These are phyloP conservation scores for Macrolepiota fuliginosa DNA, from an alignment of 768 basidiomycete species.

Conservation along the genomic window DNA sequence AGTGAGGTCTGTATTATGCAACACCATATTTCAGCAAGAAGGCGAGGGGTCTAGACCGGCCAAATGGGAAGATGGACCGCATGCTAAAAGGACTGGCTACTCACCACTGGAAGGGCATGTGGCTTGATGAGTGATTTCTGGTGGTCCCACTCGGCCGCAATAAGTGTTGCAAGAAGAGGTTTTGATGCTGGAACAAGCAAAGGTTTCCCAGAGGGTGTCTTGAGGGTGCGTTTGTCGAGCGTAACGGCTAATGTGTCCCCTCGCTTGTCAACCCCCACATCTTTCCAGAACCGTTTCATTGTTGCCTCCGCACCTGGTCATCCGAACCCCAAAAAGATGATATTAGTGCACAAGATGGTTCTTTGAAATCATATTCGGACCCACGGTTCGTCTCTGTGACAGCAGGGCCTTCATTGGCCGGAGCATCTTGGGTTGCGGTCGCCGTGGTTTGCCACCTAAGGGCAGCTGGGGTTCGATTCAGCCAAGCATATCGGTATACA, in stretches of 20 bases:
- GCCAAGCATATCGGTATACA: neutral
- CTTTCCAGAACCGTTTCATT: constrained; percentile 92
- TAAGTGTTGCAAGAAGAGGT: constrained; percentile 71
- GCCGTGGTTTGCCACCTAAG: constrained; percentile 24
- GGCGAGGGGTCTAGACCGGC: neutral
- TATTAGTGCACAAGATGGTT: neutral
- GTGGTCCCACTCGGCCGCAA: constrained; percentile 97
- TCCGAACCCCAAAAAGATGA: neutral
- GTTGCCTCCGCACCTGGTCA: constrained; percentile 79
- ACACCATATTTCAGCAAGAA: neutral
- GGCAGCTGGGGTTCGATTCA: neutral
- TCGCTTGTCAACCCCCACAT: constrained; percentile 70
- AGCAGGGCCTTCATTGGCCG: constrained; percentile 37
- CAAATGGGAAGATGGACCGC: constrained; percentile 9
- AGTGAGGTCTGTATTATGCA: constrained; percentile 71
- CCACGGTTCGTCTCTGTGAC: constrained; percentile 67
- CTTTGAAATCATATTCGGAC: constrained; percentile 15
- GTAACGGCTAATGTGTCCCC: constrained; percentile 57
- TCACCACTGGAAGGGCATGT: constrained; percentile 88
- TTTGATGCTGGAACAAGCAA: constrained; percentile 72
- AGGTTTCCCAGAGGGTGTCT: constrained; percentile 82
- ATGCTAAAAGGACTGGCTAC: constrained; percentile 13
- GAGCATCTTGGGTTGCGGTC: constrained; percentile 12
- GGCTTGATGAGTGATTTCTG: constrained; percentile 84
- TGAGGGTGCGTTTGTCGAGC: constrained; percentile 80